Conservation (phyloP, 441 rosid genomes). For the Rhodomyrtus psidioides region DNA sequence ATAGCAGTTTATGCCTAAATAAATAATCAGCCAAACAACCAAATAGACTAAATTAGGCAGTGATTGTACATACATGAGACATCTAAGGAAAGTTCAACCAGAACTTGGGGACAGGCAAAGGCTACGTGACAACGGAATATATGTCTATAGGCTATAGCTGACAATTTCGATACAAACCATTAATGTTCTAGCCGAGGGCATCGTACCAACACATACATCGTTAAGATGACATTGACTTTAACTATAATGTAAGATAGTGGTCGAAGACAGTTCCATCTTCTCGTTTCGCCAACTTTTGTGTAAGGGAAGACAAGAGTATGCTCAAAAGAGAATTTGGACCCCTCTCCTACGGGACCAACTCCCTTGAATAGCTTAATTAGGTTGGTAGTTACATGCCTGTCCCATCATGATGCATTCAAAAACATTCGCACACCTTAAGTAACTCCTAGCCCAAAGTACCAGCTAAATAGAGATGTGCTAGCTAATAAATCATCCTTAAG, state of each 20-base stretch:
- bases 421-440: too few species aligned
- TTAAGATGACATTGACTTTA: neutral
- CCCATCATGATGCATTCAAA: too few species aligned
- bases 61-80: neutral
- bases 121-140: neutral
- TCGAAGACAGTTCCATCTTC: neutral
- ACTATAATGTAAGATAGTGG: neutral
- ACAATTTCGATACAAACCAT: too few species aligned
- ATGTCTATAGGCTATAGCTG: neutral
- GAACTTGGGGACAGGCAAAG: neutral
- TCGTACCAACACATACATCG: neutral
- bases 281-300: neutral
- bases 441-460: too few species aligned
- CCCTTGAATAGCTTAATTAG: too few species aligned
- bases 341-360: too few species aligned
- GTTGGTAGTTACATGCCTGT: too few species aligned
- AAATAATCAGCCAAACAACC: neutral
- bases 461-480: neutral
- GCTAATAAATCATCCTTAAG: neutral
- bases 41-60: neutral
- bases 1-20: neutral
- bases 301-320: neutral
- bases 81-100: neutral
- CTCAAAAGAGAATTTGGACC: neutral
- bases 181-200: neutral